These are phyloP conservation scores for Linnemannia exigua DNA, from an alignment of 192 early-diverging fungal species.

Conservation along the genomic window DNA sequence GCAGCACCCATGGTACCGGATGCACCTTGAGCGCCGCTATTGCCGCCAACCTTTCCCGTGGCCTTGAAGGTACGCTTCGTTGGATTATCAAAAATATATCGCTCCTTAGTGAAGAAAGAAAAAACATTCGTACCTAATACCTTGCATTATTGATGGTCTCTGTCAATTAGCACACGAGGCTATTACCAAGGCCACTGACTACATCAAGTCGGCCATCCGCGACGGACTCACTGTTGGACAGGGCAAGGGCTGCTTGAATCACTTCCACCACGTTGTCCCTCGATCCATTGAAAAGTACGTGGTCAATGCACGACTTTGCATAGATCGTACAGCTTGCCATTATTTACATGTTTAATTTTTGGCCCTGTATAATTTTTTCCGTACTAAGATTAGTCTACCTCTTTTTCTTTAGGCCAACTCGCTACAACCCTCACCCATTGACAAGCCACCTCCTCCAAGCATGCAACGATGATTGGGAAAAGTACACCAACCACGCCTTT, in stretches of 20 bases:
- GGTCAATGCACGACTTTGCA: not conserved
- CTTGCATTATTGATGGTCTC: not conserved
- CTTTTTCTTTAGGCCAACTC: constrained; percentile 52
- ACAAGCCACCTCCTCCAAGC: constrained; percentile 61
- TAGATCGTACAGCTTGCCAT: not conserved
- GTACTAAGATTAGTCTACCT: not conserved
- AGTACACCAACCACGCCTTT: constrained; percentile 82
- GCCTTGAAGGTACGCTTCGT: constrained; percentile 54
- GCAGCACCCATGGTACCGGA: constrained; percentile 89
- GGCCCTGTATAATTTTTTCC: not conserved
- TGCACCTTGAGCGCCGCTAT: constrained; percentile 91
- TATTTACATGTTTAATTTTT: constrained; percentile 1
- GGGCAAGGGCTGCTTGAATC: constrained; percentile 85
- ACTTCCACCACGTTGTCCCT: constrained; percentile 68
- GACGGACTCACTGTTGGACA: constrained; percentile 71
- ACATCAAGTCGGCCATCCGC: constrained; percentile 76
- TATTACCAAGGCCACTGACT: constrained; percentile 68
- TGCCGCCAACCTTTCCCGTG: constrained; percentile 75
- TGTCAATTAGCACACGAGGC: constrained; percentile 64
- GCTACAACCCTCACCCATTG: constrained; percentile 61
- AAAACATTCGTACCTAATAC: too few species aligned
- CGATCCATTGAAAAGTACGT: constrained; percentile 62
- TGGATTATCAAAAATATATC: not conserved
- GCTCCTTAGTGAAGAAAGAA: too few species aligned
- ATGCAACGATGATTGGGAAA: constrained; percentile 66